phyloP scores from a whole-genome alignment of 768 basidiomycete species.

The Rhizopogon vinicolor region DNA sequence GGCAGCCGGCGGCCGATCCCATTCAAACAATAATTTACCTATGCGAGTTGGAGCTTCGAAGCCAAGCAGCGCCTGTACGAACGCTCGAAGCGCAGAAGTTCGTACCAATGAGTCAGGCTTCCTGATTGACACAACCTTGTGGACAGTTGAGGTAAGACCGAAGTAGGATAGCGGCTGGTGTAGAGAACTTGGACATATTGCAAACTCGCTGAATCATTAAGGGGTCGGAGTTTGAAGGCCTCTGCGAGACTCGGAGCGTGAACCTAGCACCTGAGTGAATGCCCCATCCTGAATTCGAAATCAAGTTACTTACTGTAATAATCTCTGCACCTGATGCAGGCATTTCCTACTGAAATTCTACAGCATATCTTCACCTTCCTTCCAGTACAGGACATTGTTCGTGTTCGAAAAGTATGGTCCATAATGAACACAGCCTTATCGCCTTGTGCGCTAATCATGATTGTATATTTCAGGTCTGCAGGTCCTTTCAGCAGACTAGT shows the following conservation, averaged over 20 bases:
- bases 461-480: background rate
- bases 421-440: background rate
- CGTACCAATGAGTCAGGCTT: background rate
- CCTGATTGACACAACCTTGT: background rate
- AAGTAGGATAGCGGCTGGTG: background rate
- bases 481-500: background rate
- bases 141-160: background rate
- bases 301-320: background rate
- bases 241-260: too few relatives aligned
- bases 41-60: too few relatives aligned
- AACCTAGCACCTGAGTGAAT: too few relatives aligned
- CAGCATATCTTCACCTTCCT: background rate
- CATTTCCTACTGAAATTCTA: background rate
- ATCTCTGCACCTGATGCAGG: background rate
- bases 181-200: too few relatives aligned
- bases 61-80: background rate
- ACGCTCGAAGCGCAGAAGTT: background rate
- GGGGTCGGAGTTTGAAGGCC: too few relatives aligned
- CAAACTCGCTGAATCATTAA: too few relatives aligned
- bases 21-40: background rate
- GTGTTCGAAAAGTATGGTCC: background rate
- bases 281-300: too few relatives aligned
- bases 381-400: background rate
- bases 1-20: background rate
- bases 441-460: background rate